Base-by-base conservation (phyloP, 139 green algal genomes). In the Micractinium conductrix region DNA sequence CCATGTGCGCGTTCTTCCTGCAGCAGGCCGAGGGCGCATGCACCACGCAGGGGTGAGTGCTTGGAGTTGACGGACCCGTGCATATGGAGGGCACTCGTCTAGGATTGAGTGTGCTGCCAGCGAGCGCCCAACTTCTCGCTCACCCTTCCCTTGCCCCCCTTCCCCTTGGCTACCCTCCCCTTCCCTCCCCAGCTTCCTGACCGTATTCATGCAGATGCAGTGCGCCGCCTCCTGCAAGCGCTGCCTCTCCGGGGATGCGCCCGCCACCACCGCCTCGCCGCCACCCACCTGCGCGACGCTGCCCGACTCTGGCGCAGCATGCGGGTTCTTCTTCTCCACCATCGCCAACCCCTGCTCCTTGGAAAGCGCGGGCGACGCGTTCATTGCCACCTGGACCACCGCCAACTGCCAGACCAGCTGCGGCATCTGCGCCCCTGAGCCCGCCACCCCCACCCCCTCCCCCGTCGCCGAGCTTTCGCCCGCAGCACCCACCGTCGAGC, bases 1-100 rank as follows among this genome's bases (percentile, higher is more conserved):
- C 22, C 28, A 53, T 78, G 43, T 78, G 48, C 48, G 10, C 48
- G 71, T 78, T 78, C 71, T 78, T 78, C 43, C 9, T 60, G 24
- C 28, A 62, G 43, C 42, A 60, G 17, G 71, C 71, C 28, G 43
- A 38, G 7, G 71, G 43, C 71, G 71, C 71, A 7, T 78, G 71
- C 43, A 42, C 43, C 71, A 37, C 42, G 28, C 21, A 17, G 35
- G 26, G 71, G 43, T 78, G 28, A 42, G 71, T 1, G 1, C 26
- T 19, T 2, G 26, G 4, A 28, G 26, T 37, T 42, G 30, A 0
- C 7, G 63, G 63, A 35, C 7, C 28, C 5, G 6, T 71, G 63
- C 4, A 2, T 2, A 71, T 30, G 63, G 30, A 16, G 63, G 22
- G 4, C 28, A 37, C 22, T 8, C 4, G 62, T 38, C 28, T 10